Percentiles rank a stretch among this genome's conserved stretches.
Conservation (phyloP, 2,329 filamentous ascomycete genomes). For the Fusarium foetens region DNA sequence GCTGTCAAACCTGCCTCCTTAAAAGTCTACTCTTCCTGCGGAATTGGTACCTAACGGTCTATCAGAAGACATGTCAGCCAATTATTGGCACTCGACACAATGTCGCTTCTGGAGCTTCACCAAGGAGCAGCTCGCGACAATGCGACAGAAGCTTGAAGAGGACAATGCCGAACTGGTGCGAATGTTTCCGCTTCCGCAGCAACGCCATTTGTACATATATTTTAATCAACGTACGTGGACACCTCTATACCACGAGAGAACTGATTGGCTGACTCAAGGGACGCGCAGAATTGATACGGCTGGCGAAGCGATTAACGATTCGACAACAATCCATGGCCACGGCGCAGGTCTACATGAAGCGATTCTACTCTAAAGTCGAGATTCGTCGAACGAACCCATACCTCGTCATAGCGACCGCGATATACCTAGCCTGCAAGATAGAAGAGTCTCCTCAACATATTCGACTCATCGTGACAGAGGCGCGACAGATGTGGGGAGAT, state of each 20-base stretch:
- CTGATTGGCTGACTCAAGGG: not conserved
- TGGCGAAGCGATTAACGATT: conserved; percentile 84
- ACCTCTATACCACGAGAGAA: not conserved
- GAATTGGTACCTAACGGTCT: conserved; percentile 18
- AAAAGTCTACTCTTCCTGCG: not conserved
- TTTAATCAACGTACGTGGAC: conserved; percentile 82
- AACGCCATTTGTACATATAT: conserved; percentile 86
- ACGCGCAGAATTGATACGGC: conserved; percentile 75
- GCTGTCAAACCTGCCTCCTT: not conserved
- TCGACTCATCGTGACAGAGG: conserved; percentile 86
- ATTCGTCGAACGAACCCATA: conserved; percentile 94
- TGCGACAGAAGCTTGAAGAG: conserved; percentile 81
- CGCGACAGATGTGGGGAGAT: conserved; percentile 85
- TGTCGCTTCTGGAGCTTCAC: conserved; percentile 90
- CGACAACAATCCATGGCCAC: conserved; percentile 94
- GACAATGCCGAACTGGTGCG: conserved; percentile 78
- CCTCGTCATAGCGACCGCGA: conserved; percentile 88
- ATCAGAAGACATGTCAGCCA: conserved; percentile 78
- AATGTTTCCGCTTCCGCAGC: conserved; percentile 84
- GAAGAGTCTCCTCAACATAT: conserved; percentile 98
- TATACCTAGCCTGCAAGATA: conserved; percentile 98
- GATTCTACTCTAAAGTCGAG: conserved; percentile 92
- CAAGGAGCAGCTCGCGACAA: conserved; percentile 78
- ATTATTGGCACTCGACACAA: conserved; percentile 97
- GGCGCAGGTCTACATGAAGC: conserved; percentile 92